These are phyloP conservation scores for Rhodotorula sp. DNA, from an alignment of 1,284 basidiomycete species.

Conservation along the genomic window DNA sequence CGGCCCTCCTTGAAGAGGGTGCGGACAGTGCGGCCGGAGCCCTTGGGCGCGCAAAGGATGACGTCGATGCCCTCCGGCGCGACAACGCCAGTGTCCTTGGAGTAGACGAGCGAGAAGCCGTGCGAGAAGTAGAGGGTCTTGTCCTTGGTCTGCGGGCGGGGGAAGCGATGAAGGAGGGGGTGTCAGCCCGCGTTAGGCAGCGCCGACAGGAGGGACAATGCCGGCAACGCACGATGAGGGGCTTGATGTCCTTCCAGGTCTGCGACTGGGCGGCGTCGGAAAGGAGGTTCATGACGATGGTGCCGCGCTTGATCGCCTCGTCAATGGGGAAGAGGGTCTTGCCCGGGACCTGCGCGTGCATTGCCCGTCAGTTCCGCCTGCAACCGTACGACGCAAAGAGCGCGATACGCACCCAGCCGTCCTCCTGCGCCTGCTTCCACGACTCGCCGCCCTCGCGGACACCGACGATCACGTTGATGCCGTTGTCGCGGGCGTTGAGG, in stretches of 20 bases:
- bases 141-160: conserved; percentile 80
- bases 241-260: conserved; percentile 85
- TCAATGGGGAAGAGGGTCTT: conserved; percentile 98
- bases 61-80: conserved; percentile 95
- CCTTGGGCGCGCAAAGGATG: conserved; percentile 98
- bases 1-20: conserved; percentile 99
- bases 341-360: conserved; percentile 73
- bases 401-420: conserved; percentile 78
- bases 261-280: conserved; percentile 97
- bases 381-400: rapidly evolving
- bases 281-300: conserved; percentile 99
- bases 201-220: background rate
- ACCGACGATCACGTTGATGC: conserved; percentile 97
- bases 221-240: conserved; percentile 52
- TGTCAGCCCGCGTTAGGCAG: background rate
- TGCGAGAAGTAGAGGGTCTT: conserved; percentile 99
- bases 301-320: conserved; percentile 92
- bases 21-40: conserved; percentile 97
- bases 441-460: conserved; percentile 95
- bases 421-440: conserved; percentile 93
- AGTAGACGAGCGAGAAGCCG: conserved; percentile 98
- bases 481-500: conserved; percentile 97
- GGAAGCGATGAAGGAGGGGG: background rate
- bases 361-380: background rate
- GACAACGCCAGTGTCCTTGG: conserved; percentile 92